Base-by-base conservation (phyloP, 2,329 filamentous ascomycete genomes). In the Sporothrix brasiliensis region DNA sequence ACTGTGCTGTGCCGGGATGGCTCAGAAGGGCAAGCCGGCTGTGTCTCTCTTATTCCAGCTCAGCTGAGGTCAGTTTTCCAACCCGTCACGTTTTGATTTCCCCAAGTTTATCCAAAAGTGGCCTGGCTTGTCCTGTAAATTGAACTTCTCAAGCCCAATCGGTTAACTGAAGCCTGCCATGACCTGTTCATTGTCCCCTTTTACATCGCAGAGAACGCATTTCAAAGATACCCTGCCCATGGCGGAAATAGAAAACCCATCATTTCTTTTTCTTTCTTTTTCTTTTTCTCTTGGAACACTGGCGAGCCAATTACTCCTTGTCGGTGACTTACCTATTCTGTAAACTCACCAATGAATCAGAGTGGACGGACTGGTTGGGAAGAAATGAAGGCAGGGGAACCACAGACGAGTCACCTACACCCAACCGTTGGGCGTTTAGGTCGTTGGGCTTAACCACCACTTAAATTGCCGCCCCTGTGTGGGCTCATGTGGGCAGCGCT, bases 241-340 rank as follows among this genome's bases (percentile, higher is more conserved):
- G 34, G 30, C 56, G 56, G 56, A 60, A 13, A 60, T 61, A 61
- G 34, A 44, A 19, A 21, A 13, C n/a, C 56, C n/a, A 14, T 53
- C 13, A 1, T 27, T 53, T 21, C 24, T 6, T 6, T 16, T 16
- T 49, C 27, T 30, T 3, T 30, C 27, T 30, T 30, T 14, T 27
- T 21, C 24, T 6, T 6, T 16, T 16, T 19, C 4, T 47, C 13
- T 19, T 24, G 21, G 50, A 10, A 13, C 21, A 27, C 50, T 44
- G 21, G 19, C 41, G 5, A 61, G 39, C 7, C 56, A 41, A 16
- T 14, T 7, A 34, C 34, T 61, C 60, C 60, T 41, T 30, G 21
- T 30, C 60, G 60, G 41, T 41, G 60, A 49, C 60, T 63, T 63
- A 49, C 60, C 60, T 49, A 41, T 63, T 41, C 49, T 63, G 60